Percentiles rank a stretch among this genome's conserved stretches.
These are phyloP conservation scores for Arthrobotrys conoides DNA, from an alignment of 2,329 filamentous ascomycete genomes.

Conservation along the genomic window DNA sequence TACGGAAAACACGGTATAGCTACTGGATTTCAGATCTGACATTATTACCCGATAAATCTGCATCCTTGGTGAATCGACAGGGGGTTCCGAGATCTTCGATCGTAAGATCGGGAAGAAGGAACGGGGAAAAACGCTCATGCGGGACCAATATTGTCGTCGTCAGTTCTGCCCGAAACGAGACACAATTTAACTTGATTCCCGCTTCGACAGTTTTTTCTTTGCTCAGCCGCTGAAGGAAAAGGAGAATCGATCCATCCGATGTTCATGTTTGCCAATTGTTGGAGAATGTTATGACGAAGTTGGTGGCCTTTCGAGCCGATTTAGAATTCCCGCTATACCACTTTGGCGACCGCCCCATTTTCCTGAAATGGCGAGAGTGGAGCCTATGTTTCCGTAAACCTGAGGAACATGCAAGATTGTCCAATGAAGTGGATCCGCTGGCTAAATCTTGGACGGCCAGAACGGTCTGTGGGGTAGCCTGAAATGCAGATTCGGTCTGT, in stretches of 20 bases:
- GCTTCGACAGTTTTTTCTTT: conserved; percentile 28
- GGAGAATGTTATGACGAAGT: conserved; percentile 60
- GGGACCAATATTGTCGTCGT: conserved; percentile 49
- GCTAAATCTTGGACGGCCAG: conserved; percentile 52
- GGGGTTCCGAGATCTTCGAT: conserved; percentile 59
- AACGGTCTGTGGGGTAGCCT: conserved; percentile 59
- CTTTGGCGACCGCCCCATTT: conserved; percentile 35
- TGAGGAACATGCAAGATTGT: conserved; percentile 54
- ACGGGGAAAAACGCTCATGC: conserved; percentile 58
- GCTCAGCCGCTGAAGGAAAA: conserved; percentile 51
- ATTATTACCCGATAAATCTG: conserved; percentile 54
- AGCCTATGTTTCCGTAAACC: conserved; percentile 55
- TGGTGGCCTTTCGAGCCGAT: conserved; percentile 40
- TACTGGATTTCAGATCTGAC: conserved; percentile 31
- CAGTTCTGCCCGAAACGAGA: conserved; percentile 42
- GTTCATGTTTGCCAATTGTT: conserved; percentile 55
- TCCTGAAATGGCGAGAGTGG: conserved; percentile 46
- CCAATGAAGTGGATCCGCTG: conserved; percentile 48
- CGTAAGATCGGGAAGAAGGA: conserved; percentile 59
- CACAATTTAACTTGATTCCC: conserved; percentile 40
- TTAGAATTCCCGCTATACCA: conserved; percentile 35
- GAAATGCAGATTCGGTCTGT: conserved; percentile 45
- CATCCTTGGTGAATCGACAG: conserved; percentile 39
- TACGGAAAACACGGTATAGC: conserved; percentile 1
- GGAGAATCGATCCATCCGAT: conserved; percentile 56